These are phyloP conservation scores for Urostyla sp. DNA, from an alignment of 73 alveolate species.

Conservation along the genomic window DNA sequence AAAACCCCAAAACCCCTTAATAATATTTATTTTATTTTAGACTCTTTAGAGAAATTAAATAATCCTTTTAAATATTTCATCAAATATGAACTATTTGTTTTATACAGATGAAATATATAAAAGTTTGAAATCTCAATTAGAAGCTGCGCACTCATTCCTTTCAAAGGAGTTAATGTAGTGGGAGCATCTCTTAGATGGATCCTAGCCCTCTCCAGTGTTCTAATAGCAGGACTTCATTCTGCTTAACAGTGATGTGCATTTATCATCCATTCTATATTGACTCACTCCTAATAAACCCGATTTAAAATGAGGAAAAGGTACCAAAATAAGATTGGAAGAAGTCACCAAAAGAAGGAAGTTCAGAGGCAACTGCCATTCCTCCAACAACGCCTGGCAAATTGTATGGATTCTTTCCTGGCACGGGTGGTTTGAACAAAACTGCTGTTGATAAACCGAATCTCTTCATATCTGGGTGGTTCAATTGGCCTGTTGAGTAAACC, in stretches of 20 bases:
- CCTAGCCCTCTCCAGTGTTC: not conserved
- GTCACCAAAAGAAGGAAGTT: conserved; percentile 16
- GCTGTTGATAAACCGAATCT: conserved; percentile 67
- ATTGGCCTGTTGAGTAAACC: conserved; percentile 49
- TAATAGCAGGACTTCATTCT: conserved; percentile 50
- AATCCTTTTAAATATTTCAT: too few relatives aligned
- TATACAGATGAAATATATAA: too few relatives aligned
- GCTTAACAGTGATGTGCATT: conserved; percentile 12
- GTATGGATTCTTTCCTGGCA: conserved; percentile 61
- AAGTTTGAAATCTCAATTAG: not conserved
- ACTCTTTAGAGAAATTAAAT: too few relatives aligned
- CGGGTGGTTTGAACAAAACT: conserved; percentile 58
- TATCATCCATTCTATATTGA: too few relatives aligned
- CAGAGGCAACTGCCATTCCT: not conserved
- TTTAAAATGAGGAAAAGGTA: not conserved
- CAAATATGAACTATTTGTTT: too few relatives aligned
- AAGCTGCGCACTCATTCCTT: conserved; percentile 17
- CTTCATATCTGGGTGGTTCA: conserved; percentile 68
- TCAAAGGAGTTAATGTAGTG: conserved; percentile 4
- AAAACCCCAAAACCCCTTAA: not conserved
- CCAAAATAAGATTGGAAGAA: conserved; percentile 56
- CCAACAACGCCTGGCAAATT: not conserved
- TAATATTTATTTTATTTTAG: too few relatives aligned
- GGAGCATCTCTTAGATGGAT: conserved; percentile 12
- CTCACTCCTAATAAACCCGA: not conserved